Conservation (phyloP, 176 grass and related monocot species). For the Oryza officinalis region DNA sequence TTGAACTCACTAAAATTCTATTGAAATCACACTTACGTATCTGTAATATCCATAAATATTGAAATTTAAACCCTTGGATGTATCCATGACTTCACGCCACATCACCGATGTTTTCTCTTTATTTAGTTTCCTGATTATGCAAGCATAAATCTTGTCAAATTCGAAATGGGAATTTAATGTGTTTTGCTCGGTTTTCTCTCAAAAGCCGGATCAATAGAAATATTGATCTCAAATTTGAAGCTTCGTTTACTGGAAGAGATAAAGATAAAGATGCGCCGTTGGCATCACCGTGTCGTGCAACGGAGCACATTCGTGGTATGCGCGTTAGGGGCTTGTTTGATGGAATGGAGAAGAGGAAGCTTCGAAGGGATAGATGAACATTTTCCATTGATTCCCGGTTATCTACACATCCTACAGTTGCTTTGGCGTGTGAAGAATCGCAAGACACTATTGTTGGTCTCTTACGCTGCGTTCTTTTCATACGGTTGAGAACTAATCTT, state of each 20-base stretch:
- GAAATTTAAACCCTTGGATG: too few relatives aligned
- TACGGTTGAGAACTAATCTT: too few relatives aligned
- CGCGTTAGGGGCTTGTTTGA: constrained; percentile 21
- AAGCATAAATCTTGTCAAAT: not conserved
- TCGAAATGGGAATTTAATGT: not conserved
- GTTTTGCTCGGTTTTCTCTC: too few relatives aligned
- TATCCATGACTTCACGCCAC: too few relatives aligned
- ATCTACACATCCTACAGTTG: constrained; percentile 6
- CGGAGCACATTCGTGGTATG: not conserved
- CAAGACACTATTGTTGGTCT: not conserved
- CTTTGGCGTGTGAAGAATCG: constrained; percentile 53
- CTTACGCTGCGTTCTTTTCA: too few relatives aligned
- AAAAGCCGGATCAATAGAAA: too few relatives aligned
- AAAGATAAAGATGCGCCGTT: not conserved
- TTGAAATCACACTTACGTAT: too few relatives aligned
- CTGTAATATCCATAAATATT: too few relatives aligned
- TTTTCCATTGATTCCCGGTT: constrained; percentile 18
- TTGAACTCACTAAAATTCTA: too few relatives aligned
- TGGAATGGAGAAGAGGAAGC: constrained; percentile 34
- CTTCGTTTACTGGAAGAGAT: not conserved
- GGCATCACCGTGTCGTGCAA: constrained; percentile 7
- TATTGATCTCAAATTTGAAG: not conserved
- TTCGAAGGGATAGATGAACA: constrained; percentile 22
- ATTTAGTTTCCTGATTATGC: too few relatives aligned
- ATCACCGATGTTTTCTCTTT: too few relatives aligned